Percentiles rank a stretch among this genome's conserved stretches.
Conservation (phyloP, 2,329 filamentous ascomycete species). For the Fusarium sp. region DNA sequence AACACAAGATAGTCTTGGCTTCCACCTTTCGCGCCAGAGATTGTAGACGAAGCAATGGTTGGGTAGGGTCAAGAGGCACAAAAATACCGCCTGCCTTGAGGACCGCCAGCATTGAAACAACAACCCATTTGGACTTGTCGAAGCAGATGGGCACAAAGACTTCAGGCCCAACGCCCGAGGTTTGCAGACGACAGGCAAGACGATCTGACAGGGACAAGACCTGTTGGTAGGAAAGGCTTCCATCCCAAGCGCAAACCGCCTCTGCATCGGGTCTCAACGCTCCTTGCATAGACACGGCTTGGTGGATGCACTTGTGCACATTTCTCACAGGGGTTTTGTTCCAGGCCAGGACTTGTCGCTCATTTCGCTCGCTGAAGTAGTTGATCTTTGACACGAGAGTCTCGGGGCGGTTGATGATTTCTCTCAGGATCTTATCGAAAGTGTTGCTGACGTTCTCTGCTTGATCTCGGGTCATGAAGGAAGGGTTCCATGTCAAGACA, state of each 20-base stretch:
- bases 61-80: slow-evolving; percentile 38
- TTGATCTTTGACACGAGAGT: slow-evolving; percentile 56
- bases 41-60: slow-evolving; percentile 32
- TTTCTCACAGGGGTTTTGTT: slow-evolving; percentile 26
- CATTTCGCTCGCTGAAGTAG: slow-evolving; percentile 62
- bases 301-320: slow-evolving; percentile 55
- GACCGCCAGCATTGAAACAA: slow-evolving; percentile 44
- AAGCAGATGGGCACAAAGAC: slow-evolving; percentile 44
- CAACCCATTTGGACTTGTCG: slow-evolving; percentile 45
- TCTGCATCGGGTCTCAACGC: slow-evolving; percentile 46
- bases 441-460: slow-evolving; percentile 60
- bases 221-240: slow-evolving; percentile 54
- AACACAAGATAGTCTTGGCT: slow-evolving; percentile 34
- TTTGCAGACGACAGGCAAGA: slow-evolving; percentile 45
- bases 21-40: slow-evolving; percentile 28
- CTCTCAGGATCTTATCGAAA: slow-evolving; percentile 60
- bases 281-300: slow-evolving; percentile 53
- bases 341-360: slow-evolving; percentile 57
- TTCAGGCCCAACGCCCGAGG: slow-evolving; percentile 41
- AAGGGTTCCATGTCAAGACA: slow-evolving; percentile 49
- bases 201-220: slow-evolving; percentile 52
- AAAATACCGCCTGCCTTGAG: slow-evolving; percentile 43
- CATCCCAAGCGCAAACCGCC: slow-evolving; percentile 59
- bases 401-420: slow-evolving; percentile 53
- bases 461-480: slow-evolving; percentile 55